Evolutionary conservation across 169 alveolate genomes (phyloP), one percentile per base, ranked within the genome.

Genomic region (Cryptosporidium sp.): DNA sequence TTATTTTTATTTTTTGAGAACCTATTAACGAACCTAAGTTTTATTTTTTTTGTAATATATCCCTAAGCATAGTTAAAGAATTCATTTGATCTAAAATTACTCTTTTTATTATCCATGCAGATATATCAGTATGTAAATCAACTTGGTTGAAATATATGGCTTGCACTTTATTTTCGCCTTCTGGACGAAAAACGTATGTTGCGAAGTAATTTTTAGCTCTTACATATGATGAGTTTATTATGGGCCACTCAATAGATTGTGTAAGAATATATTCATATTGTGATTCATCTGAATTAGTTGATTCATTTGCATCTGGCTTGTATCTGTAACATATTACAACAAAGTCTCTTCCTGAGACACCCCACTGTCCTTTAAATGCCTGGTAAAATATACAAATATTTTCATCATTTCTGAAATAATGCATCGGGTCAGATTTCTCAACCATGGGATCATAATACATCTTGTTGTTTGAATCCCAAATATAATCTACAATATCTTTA

Each of bases 341-440:
- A 65, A 80, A 80, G 44, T 80, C 89, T 67, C 89, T 80, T 23
- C 89, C 89, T 26, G 89, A 60, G n/a, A 80, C 89, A n/a, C 89
- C 89, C 89, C 89, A 80, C 21, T 80, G 89, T 42, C 89, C 89
- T 26, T 80, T 80, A 80, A 80, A 80, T 61, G 89, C 89, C 45
- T 80, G 89, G 42, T 80, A 80, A 10, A 80, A 60, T 39, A 80
- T 80, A 62, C 89, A 80, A 31, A 80, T 80, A 39, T 80, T 80
- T 29, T 60, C 58, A 62, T 80, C 75, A 42, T 60, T 62, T 80
- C 33, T 80, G 62, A 80, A 80, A 29, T 80, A 80, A 35, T 80
- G 68, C 68, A 80, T 62, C 23, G 89, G 89, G 29, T 80, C 75
- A 9, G 80, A 80, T 29, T 80, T 62, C 21, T 80, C 89, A 39